phyloP scores from a whole-genome alignment of 768 basidiomycete genomes.

The Candolleomyces aberdarensis region DNA sequence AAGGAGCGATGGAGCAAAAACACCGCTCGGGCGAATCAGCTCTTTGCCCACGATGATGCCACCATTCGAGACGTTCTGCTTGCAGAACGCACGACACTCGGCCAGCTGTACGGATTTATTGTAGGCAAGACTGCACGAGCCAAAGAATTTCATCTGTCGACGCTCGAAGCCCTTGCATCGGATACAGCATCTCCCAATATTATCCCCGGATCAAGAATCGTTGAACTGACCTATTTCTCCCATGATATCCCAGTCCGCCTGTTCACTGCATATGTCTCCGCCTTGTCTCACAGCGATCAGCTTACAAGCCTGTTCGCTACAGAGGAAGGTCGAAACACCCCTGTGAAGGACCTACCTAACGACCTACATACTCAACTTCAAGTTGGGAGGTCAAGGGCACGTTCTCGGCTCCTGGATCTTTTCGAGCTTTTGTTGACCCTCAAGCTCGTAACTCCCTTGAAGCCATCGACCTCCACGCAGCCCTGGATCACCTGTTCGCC shows the following conservation, averaged over 20 bases:
- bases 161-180: conserved; percentile 45
- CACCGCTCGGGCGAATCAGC: conserved; percentile 41
- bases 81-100: conserved; percentile 66
- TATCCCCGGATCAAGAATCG: conserved; percentile 49
- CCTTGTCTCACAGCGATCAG: conserved; percentile 53
- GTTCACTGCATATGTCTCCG: conserved; percentile 63
- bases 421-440: conserved; percentile 57
- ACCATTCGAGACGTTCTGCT: conserved; percentile 60
- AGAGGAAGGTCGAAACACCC: conserved; percentile 43
- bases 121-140: conserved; percentile 64
- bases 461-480: conserved; percentile 34
- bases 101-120: conserved; percentile 74
- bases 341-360: conserved; percentile 52
- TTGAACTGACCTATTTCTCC: conserved; percentile 58
- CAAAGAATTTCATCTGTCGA: conserved; percentile 58
- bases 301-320: conserved; percentile 50
- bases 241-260: conserved; percentile 62
- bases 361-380: conserved; percentile 50
- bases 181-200: conserved; percentile 37
- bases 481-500: conserved; percentile 47
- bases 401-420: conserved; percentile 58
- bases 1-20: conserved; percentile 47
- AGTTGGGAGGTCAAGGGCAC: conserved; percentile 55
- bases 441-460: conserved; percentile 58
- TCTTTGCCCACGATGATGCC: conserved; percentile 51